Evolutionary conservation across 768 basidiomycete genomes (phyloP).

Genomic region (Leucosporidium creatinivorum): DNA sequence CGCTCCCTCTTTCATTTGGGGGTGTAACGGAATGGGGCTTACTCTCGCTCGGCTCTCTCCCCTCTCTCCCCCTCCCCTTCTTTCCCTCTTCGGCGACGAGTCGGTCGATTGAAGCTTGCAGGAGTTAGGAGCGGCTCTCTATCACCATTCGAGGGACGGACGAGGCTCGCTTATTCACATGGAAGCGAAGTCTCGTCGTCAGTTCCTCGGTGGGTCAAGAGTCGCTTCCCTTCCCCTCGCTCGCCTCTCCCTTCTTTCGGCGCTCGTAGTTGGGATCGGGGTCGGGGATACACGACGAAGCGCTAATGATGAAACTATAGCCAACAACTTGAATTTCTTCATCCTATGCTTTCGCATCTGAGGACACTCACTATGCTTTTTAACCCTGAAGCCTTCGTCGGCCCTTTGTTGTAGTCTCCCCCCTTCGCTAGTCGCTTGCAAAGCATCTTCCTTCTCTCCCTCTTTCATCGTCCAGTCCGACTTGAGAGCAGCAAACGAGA

Average conservation of each 20-base stretch:
- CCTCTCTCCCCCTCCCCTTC: not conserved
- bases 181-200: conserved; percentile 5
- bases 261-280: not conserved
- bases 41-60: conserved; percentile 23
- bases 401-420: too few species aligned
- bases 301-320: conserved; percentile 15
- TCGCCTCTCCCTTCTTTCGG: not conserved
- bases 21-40: conserved; percentile 33
- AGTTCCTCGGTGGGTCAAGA: not conserved
- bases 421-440: too few species aligned
- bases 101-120: not conserved
- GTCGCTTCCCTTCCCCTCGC: too few species aligned
- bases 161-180: conserved; percentile 8
- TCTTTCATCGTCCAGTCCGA: too few species aligned
- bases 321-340: conserved; percentile 28
- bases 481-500: too few species aligned
- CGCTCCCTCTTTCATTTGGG: not conserved
- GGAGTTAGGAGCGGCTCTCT: too few species aligned
- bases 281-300: not conserved
- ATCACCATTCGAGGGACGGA: too few species aligned
- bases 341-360: not conserved
- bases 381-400: conserved; percentile 25
- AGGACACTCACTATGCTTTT: conserved; percentile 15
- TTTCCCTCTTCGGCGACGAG: not conserved
- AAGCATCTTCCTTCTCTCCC: too few species aligned